Evolutionary conservation across 2,329 filamentous ascomycete genomes (phyloP), one percentile per base, ranked within the genome.

Genomic region (Chaetomium sp.): DNA sequence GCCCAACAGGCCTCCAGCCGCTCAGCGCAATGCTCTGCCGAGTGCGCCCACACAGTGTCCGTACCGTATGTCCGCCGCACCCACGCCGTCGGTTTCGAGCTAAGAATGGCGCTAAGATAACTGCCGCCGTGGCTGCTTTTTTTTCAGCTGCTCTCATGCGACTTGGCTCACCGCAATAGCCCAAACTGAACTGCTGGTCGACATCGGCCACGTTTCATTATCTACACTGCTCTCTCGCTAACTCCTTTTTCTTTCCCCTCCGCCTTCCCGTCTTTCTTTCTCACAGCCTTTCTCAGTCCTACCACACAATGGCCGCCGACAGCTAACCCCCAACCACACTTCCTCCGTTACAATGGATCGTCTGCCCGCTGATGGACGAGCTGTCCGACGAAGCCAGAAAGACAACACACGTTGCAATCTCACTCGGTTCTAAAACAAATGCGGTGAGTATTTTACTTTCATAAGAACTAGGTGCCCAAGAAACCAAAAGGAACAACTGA

Each of bases 351-450:
- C 76, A 79, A 65, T 79, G 77, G 9, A 80, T 74, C 0, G 73
- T 76, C 74, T 92, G 89, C 1, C 89, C 89, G 52, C 81, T 86
- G 46, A 94, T 83, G 59, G 82, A 85, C 48, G 82, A 85, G 66
- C 86, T 89, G 68, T 94, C 89, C 57, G 78, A 74, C 51, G 83
- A 86, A 0, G 89, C 89, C 61, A 95, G 73, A 71, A 94, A 94
- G 4, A 94, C 88, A 55, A 91, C 87, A 65, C 86, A 89, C 0
- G 87, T 86, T 0, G 88, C 89, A 59, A 94, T 86, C 76, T 95
- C 89, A 54, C 82, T 88, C 2, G 88, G 89, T 71, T 94, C 89
- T 2, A 12, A 10, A 12, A 5, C 5, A 33, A n/a, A 33, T 6
- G 12, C 34, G 27, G 19, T 27, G 19, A 27, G 19, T 27, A 27